phyloP scores from a whole-genome alignment of 2,329 filamentous ascomycete species.

The Emericellopsis cladophorae region DNA sequence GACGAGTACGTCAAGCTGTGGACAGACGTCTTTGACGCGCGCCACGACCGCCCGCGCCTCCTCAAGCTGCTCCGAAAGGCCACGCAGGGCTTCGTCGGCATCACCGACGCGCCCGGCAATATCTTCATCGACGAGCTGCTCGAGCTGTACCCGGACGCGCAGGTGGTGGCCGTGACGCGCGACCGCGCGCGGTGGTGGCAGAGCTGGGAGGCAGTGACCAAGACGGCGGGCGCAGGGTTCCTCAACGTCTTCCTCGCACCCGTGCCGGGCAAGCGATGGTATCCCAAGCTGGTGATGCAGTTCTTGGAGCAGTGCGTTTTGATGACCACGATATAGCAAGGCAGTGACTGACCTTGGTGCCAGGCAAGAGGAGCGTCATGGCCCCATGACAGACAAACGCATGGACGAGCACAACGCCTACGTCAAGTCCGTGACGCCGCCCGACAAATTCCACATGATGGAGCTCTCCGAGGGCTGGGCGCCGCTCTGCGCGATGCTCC shows the following conservation, averaged over 20 bases:
- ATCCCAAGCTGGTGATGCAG: slow-evolving; percentile 3
- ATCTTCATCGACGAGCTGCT: slow-evolving; percentile 30
- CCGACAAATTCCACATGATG: slow-evolving; percentile 7
- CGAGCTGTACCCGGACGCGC: slow-evolving; percentile 33
- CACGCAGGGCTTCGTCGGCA: slow-evolving; percentile 29
- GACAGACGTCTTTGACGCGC: slow-evolving; percentile 11
- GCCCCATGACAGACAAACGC: slow-evolving; percentile 1
- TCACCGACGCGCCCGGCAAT: slow-evolving; percentile 28
- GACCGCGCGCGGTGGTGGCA: slow-evolving; percentile 21
- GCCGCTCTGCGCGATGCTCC: slow-evolving; percentile 23
- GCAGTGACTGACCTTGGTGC: not conserved
- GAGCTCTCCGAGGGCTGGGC: slow-evolving; percentile 17
- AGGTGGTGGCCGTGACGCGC: slow-evolving; percentile 27
- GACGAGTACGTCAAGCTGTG: slow-evolving; percentile 14
- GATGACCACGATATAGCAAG: not conserved
- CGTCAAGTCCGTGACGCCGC: slow-evolving; percentile 4
- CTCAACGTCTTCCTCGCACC: slow-evolving; percentile 3
- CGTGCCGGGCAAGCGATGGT: slow-evolving; percentile 6
- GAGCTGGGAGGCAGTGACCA: slow-evolving; percentile 12
- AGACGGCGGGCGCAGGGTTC: not conserved
- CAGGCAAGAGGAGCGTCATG: not conserved
- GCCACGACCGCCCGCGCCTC: slow-evolving; percentile 12
- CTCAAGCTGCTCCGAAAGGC: slow-evolving; percentile 19
- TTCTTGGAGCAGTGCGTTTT: slow-evolving; percentile 2
- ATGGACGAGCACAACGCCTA: slow-evolving; percentile 4